These are phyloP conservation scores for Tuber brumale DNA, from an alignment of 495 filamentous ascomycete species.

Conservation along the genomic window DNA sequence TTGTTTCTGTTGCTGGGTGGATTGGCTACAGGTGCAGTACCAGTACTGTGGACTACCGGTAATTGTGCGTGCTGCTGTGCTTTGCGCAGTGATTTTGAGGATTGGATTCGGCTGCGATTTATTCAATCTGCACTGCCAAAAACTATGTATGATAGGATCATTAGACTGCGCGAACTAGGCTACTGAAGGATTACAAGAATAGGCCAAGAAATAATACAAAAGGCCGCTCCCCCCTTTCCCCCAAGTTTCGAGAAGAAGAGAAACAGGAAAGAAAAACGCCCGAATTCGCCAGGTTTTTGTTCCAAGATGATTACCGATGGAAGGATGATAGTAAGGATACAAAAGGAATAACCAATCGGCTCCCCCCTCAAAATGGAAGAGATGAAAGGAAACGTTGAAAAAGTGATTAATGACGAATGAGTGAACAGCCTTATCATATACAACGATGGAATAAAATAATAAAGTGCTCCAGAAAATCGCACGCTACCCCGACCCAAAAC, in stretches of 20 bases:
- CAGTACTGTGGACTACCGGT: no score
- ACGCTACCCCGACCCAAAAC: not conserved
- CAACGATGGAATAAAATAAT: conserved; percentile 9
- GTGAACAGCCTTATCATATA: not conserved
- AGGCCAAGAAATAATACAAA: not conserved
- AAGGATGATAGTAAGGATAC: conserved; percentile 13
- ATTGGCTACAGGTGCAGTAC: not conserved
- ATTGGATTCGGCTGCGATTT: not conserved
- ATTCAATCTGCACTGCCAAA: not conserved
- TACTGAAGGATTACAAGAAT: not conserved
- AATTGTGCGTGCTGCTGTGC: not conserved
- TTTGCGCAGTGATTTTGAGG: not conserved
- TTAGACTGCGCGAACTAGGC: not conserved
- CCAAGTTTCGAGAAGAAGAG: not conserved
- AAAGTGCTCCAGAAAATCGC: conserved; percentile 5
- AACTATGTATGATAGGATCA: not conserved
- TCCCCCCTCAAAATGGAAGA: conserved; percentile 11
- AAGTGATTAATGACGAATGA: not conserved
- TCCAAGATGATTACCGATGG: conserved; percentile 19
- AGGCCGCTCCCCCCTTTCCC: not conserved
- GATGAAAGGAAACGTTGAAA: not conserved
- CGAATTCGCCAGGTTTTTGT: conserved; percentile 11
- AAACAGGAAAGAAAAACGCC: conserved; percentile 17
- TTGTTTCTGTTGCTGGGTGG: not conserved
- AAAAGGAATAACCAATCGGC: not conserved